Base-by-base conservation (phyloP, 2,329 filamentous ascomycete species). In the Pseudocercospora musae region DNA sequence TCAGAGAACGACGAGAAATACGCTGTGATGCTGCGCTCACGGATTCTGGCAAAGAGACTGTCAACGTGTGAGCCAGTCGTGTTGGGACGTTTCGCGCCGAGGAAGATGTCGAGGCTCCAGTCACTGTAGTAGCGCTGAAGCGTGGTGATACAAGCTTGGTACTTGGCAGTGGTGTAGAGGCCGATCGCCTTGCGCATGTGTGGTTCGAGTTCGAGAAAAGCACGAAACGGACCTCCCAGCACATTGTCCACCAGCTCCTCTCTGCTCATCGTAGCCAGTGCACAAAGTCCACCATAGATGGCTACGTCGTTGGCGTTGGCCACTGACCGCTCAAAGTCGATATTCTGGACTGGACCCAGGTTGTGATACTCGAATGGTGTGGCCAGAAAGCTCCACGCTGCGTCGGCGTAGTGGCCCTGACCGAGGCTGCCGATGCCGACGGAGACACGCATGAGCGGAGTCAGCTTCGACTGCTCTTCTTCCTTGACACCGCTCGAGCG, bases 1-100 rank as follows among this genome's bases (percentile, higher is more conserved):
- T 88, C 89, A 46, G 89, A 96, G 76, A 96, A 99, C 0, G 95
- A 93, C 23, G 91, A 84, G 70, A 96, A 89, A 78, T 97, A 98
- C 73, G 96, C 91, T 23, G 93, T 86, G 62, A 99, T 97, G 71
- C 93, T 94, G 79, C 97, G 97, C 71, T 85, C 90, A 62, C 95
- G 87, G 69, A 99, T 92, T 53, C 82, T 80, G 10, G 84, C 80
- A 78, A 93, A 95, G 20, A 99, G 81, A 1, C 80, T 78, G 40
- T 83, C 73, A 18, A 97, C 81, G 67, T 96, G 90, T 7, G 70
- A 64, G 27, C 56, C 59, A 37, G 42, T 33, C 42, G 46, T 42
- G 23, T 52, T 13, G 37, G 53, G 44, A 13, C 44, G 65, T 90
- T 88, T 46, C 7, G 67, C 64, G 40, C 73, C 72, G 6, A 99